Percentiles rank a stretch among this genome's conserved stretches.
These are phyloP conservation scores for Gliomastix tumulicola DNA, from an alignment of 2,329 filamentous ascomycete species.

Conservation along the genomic window DNA sequence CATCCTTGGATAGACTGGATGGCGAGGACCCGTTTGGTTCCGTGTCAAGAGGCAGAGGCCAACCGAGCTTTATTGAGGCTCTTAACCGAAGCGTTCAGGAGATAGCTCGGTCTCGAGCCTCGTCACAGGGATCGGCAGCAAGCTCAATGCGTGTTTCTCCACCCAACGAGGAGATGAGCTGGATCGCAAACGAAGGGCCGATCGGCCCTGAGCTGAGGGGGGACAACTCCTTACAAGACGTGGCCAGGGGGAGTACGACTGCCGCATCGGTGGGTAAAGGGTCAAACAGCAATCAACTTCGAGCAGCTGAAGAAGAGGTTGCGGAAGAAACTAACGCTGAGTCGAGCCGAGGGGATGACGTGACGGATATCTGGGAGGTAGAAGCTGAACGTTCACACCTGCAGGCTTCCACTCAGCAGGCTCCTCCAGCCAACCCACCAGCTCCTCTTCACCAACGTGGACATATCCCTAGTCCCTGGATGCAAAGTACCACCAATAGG, in stretches of 20 bases:
- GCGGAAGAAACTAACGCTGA: too few relatives aligned
- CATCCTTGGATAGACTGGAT: conserved; percentile 4
- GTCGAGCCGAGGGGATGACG: conserved; percentile 23
- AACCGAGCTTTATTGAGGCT: conserved; percentile 22
- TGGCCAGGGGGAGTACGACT: conserved; percentile 6
- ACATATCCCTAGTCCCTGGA: conserved; percentile 33
- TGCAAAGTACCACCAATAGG: background rate
- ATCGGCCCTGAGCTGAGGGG: conserved; percentile 26
- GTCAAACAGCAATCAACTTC: too few relatives aligned
- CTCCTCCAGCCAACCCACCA: conserved; percentile 15
- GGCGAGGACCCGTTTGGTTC: conserved; percentile 19
- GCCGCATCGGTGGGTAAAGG: too few relatives aligned
- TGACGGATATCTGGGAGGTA: conserved; percentile 49
- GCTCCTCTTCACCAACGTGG: conserved; percentile 11
- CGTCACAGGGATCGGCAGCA: conserved; percentile 16
- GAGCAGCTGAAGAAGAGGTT: too few relatives aligned
- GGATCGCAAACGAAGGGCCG: conserved; percentile 29
- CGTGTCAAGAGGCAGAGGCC: conserved; percentile 15
- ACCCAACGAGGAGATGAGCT: conserved; percentile 33
- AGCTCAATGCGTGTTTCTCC: conserved; percentile 24
- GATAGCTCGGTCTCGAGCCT: conserved; percentile 2
- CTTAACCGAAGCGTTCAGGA: conserved; percentile 15
- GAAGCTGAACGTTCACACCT: conserved; percentile 44
- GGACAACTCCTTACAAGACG: conserved; percentile 22
- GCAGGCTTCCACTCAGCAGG: conserved; percentile 14